Evolutionary conservation across 768 basidiomycete species (phyloP).

Genomic region (Jaapia argillacea): DNA sequence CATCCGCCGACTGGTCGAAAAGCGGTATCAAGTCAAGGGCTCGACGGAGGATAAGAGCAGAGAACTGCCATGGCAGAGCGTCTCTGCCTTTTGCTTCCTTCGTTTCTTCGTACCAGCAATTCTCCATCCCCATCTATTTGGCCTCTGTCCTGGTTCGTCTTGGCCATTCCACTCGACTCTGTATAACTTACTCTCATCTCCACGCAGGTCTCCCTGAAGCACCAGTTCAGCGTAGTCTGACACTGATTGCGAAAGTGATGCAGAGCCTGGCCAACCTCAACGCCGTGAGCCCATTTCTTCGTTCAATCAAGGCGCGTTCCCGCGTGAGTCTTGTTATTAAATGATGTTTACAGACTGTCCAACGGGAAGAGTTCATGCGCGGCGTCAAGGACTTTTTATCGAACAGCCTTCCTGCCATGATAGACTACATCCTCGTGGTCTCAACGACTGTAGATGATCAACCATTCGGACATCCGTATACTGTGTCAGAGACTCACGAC

Average conservation of each 20-base stretch:
- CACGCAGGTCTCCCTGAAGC: constrained; percentile 51
- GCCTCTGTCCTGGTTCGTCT: constrained; percentile 57
- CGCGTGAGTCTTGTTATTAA: neutral
- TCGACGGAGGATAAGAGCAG: constrained; percentile 31
- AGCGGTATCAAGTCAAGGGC: constrained; percentile 39
- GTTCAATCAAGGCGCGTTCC: neutral
- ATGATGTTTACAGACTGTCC: constrained; percentile 33
- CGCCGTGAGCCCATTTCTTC: constrained; percentile 33
- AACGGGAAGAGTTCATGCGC: constrained; percentile 78
- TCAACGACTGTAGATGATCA: constrained; percentile 38
- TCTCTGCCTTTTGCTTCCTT: constrained; percentile 84
- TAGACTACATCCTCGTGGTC: constrained; percentile 69
- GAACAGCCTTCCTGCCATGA: constrained; percentile 56
- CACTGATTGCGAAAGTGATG: constrained; percentile 79
- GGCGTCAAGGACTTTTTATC: constrained; percentile 66
- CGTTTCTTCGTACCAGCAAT: constrained; percentile 88
- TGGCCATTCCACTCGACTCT: neutral
- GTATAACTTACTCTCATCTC: neutral
- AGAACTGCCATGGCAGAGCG: constrained; percentile 68
- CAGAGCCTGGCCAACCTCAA: constrained; percentile 86
- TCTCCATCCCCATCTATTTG: constrained; percentile 79
- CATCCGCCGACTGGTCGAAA: constrained; percentile 64
- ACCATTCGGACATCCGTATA: constrained; percentile 13
- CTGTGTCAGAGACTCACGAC: constrained; percentile 29
- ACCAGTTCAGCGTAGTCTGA: constrained; percentile 70